Evolutionary conservation across 805 yeast genomes (phyloP), one percentile per base, ranked within the genome.

Genomic region (Hanseniaspora pseudoguilliermondii): DNA sequence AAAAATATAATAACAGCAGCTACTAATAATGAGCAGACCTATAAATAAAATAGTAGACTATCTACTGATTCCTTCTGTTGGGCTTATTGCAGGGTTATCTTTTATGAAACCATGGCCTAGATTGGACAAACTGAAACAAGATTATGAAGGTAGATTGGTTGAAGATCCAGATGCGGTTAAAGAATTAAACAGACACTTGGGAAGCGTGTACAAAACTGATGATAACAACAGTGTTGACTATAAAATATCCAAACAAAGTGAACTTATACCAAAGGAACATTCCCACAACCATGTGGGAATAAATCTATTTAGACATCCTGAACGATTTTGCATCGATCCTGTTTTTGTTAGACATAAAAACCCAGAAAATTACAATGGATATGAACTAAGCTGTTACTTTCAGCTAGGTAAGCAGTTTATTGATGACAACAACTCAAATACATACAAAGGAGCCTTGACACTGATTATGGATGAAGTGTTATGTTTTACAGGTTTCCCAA

Each of bases 391-490:
- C 8, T 80, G 83, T 1, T 82, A 86, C 62, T 81, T 81, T 61
- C 89, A 86, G 62, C 65, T 90, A 40, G 96, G 96, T 1, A 65
- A 71, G 5, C 73, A 76, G 39, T 65, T 89, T 40, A 73, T 81
- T 7, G 86, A 90, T 25, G 16, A 23, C 51, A 79, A 77, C 49
- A 84, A 82, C 49, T 86, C 86, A 0, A 79, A 80, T 53, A 78
- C 91, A 20, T 95, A 88, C 65, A 84, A 85, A 62, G 96, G 97
- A 3, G 74, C 90, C 3, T 69, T 86, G 5, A 77, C 95, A 2
- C 82, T 95, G 1, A 66, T 91, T 15, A 60, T 91, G 54, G 97
- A 91, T 68, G 97, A 90, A 65, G 83, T 84, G 0, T 70, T 91
- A 32, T 87, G 96, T 63, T 75, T 81, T 46, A 85, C 95, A 63